Conservation (phyloP, 495 filamentous ascomycete genomes). For the Polyplosphaeria fusca region DNA sequence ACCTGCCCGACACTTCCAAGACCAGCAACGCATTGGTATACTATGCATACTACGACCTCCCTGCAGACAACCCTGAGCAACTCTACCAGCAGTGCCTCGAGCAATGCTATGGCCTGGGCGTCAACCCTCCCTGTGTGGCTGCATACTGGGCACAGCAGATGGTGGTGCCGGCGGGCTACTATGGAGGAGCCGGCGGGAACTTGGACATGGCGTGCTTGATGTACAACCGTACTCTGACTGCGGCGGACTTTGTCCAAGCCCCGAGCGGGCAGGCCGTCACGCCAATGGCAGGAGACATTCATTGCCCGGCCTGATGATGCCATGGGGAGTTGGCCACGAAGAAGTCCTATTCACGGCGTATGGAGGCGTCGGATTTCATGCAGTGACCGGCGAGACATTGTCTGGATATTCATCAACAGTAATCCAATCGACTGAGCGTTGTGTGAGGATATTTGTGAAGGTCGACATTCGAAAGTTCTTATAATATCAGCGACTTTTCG, state of each 20-base stretch:
- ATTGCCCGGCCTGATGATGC: constrained; percentile 21
- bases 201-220: constrained; percentile 33
- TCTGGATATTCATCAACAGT: background rate
- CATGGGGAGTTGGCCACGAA: no score
- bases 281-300: constrained; percentile 24
- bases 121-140: constrained; percentile 27
- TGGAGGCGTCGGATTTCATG: no score
- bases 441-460: no score
- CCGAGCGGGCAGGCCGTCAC: constrained; percentile 24
- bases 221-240: constrained; percentile 26
- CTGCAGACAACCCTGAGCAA: constrained; percentile 6
- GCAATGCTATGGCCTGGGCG: constrained; percentile 41
- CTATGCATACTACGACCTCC: constrained; percentile 32
- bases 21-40: constrained; percentile 20
- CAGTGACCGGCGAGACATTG: no score
- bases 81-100: constrained; percentile 32
- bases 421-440: no score
- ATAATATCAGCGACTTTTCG: no score
- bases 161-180: constrained; percentile 27
- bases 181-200: constrained; percentile 23
- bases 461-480: no score
- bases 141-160: constrained; percentile 33
- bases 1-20: constrained; percentile 15
- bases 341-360: no score
- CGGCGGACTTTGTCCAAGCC: constrained; percentile 24